Conservation (phyloP, 495 filamentous ascomycete genomes). For the Letharia columbiana region DNA sequence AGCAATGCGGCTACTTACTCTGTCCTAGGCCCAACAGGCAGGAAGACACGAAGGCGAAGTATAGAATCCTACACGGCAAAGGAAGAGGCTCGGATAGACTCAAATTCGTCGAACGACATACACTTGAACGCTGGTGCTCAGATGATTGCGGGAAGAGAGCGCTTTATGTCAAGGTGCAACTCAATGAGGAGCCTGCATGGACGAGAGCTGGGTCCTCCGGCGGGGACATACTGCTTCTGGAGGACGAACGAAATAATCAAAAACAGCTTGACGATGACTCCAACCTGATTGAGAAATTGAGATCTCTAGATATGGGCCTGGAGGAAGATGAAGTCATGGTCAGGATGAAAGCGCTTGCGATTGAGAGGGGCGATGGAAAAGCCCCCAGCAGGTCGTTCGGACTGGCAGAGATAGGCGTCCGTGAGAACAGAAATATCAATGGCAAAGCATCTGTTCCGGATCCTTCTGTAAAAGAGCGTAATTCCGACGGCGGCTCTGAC, state of each 20-base stretch:
- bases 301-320: conserved; percentile 28
- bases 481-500: neutral
- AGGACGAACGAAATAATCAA: conserved; percentile 36
- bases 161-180: conserved; percentile 77
- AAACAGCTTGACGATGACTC: conserved; percentile 14
- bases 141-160: conserved; percentile 67
- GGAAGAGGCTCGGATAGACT: conserved; percentile 46
- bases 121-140: conserved; percentile 83
- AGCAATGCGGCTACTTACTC: conserved; percentile 72
- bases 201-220: conserved; percentile 46
- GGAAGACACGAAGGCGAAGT: conserved; percentile 36
- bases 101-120: conserved; percentile 53
- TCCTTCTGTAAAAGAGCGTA: neutral
- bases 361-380: conserved; percentile 41
- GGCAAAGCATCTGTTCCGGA: conserved; percentile 27
- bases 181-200: conserved; percentile 71
- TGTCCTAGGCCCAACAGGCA: conserved; percentile 53
- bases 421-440: conserved; percentile 33
- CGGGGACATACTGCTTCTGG: conserved; percentile 45
- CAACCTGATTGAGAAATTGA: conserved; percentile 27
- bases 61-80: conserved; percentile 43
- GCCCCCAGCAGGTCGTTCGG: conserved; percentile 26
- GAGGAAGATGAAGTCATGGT: conserved; percentile 18
- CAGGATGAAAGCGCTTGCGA: conserved; percentile 34
- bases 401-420: conserved; percentile 34